Evolutionary conservation across 176 grass and related monocot species (phyloP).

Genomic region (Alloteropsis semialata): DNA sequence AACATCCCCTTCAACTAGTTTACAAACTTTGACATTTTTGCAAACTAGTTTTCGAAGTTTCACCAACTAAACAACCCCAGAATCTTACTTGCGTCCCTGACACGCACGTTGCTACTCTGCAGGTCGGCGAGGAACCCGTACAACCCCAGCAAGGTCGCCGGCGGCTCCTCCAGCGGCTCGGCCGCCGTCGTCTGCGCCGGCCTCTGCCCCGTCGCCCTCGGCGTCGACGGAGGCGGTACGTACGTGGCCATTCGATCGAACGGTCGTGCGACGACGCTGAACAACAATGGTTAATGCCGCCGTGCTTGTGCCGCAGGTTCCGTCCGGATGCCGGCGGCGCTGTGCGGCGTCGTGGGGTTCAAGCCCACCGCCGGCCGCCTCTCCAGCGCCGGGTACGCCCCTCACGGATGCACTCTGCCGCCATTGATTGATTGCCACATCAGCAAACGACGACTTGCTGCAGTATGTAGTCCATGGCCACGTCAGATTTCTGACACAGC

Average conservation of each 20-base stretch:
- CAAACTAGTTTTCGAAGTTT: too few relatives aligned
- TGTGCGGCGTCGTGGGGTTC: slow-evolving; percentile 92
- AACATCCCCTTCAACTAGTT: too few relatives aligned
- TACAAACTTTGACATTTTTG: too few relatives aligned
- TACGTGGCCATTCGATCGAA: too few relatives aligned
- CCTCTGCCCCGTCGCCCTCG: slow-evolving; percentile 86
- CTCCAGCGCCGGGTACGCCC: slow-evolving; percentile 66
- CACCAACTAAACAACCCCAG: too few relatives aligned
- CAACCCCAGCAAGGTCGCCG: slow-evolving; percentile 57
- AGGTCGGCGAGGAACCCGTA: slow-evolving; percentile 90
- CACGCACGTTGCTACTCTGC: too few relatives aligned
- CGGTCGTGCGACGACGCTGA: not conserved
- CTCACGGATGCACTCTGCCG: not conserved
- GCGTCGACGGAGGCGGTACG: slow-evolving; percentile 89
- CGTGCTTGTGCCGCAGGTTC: slow-evolving; percentile 39
- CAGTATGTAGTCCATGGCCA: not conserved
- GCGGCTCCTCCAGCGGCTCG: slow-evolving; percentile 92
- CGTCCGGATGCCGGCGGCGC: slow-evolving; percentile 80
- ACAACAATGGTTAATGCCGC: not conserved
- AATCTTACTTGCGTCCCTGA: too few relatives aligned
- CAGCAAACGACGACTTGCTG: too few relatives aligned
- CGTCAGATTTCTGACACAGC: not conserved
- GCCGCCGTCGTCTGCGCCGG: slow-evolving; percentile 91
- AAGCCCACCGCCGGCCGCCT: slow-evolving; percentile 85
- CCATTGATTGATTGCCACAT: too few relatives aligned